Evolutionary conservation across 2,329 filamentous ascomycete genomes (phyloP).

Genomic region (Fusarium anguioides): DNA sequence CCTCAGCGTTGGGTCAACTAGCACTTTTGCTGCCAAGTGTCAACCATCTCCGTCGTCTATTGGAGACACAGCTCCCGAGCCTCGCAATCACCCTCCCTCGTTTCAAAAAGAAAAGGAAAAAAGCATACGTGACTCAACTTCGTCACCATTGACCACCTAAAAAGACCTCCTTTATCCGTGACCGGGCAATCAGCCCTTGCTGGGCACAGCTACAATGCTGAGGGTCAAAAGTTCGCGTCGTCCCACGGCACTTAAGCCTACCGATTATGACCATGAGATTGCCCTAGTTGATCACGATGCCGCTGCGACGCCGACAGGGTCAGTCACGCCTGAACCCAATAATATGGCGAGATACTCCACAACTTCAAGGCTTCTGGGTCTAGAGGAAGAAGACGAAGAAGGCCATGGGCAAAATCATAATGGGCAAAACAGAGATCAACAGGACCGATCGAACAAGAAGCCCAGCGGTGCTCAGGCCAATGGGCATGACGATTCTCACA

Average conservation of each 20-base stretch:
- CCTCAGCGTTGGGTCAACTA: constrained; percentile 10
- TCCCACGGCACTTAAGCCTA: constrained; percentile 64
- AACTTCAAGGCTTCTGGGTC: constrained; percentile 40
- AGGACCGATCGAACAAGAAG: constrained; percentile 19
- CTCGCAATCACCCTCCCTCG: neutral
- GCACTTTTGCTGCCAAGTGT: constrained; percentile 1
- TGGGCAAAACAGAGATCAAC: constrained; percentile 7
- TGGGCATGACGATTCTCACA: constrained; percentile 23
- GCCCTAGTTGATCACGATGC: constrained; percentile 69
- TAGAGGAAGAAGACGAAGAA: constrained; percentile 31
- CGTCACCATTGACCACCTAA: constrained; percentile 2
- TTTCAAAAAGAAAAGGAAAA: no score
- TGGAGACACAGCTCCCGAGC: neutral
- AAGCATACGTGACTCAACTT: constrained; percentile 3
- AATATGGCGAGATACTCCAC: constrained; percentile 38
- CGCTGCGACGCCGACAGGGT: constrained; percentile 37
- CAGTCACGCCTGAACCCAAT: constrained; percentile 34
- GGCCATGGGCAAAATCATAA: constrained; percentile 2
- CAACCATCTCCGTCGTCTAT: neutral
- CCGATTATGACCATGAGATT: constrained; percentile 78
- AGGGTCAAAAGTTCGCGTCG: constrained; percentile 64
- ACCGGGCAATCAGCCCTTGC: constrained; percentile 25
- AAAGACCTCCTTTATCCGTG: constrained; percentile 13
- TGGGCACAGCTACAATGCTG: constrained; percentile 43
- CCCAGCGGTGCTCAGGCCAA: constrained; percentile 5